phyloP scores from a whole-genome alignment of 2,329 filamentous ascomycete genomes.

The Arachnomyces sp. region DNA sequence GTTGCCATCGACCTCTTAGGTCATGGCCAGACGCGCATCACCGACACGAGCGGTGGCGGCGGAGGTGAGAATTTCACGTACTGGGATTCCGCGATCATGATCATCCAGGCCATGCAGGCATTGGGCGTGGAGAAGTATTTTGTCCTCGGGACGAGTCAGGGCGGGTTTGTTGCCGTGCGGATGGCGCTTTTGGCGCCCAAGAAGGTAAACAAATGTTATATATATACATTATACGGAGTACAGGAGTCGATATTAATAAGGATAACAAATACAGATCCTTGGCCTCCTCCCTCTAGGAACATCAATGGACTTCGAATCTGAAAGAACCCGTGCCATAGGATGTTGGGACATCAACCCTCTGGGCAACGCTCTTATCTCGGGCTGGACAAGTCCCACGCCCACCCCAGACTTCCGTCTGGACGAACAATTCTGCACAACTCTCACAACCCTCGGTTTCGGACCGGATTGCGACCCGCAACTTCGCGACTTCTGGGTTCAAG shows the following conservation, averaged over 20 bases:
- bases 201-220: conserved; percentile 28
- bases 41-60: conserved; percentile 17
- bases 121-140: conserved; percentile 40
- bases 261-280: conserved; percentile 31
- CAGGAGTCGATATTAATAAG: not conserved
- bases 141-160: conserved; percentile 46
- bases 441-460: conserved; percentile 43
- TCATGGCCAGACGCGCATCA: conserved; percentile 39
- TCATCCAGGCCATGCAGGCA: conserved; percentile 47
- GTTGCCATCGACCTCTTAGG: conserved; percentile 49
- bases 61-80: conserved; percentile 44
- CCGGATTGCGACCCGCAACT: conserved; percentile 29
- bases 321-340: conserved; percentile 34
- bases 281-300: conserved; percentile 48
- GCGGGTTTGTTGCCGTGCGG: conserved; percentile 45
- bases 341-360: conserved; percentile 42
- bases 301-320: conserved; percentile 44
- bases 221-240: no score
- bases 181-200: conserved; percentile 48
- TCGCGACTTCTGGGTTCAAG: conserved; percentile 38
- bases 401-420: conserved; percentile 38
- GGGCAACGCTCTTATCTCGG: conserved; percentile 29
- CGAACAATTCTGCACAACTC: conserved; percentile 37
- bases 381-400: conserved; percentile 31
- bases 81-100: conserved; percentile 50